Evolutionary conservation across 2,329 filamentous ascomycete genomes (phyloP), one percentile per base, ranked within the genome.

Genomic region (Plenodomus tracheiphilus): DNA sequence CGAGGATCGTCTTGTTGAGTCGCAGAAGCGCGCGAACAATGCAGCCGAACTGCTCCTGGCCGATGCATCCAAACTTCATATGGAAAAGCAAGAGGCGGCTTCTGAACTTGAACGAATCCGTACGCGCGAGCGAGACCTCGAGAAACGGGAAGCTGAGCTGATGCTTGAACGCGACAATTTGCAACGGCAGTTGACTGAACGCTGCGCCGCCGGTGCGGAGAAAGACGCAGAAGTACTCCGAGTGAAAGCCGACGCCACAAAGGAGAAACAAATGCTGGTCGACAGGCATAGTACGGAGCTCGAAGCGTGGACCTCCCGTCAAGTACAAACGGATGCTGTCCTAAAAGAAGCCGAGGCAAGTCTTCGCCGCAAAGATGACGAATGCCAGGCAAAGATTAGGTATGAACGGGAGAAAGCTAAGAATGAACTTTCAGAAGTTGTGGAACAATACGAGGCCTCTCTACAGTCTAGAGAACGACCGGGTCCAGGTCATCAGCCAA

Each of bases 341-440:
- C 41, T 57, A 5, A 56, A 55, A 17, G 53, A 61, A n/a, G 39
- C 48, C 1, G 49, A 65, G 25, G 54, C 56, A 3, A 56, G 50
- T 19, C 17, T 42, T 11, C 47, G 41, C 13, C 49, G 51, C 3
- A 39, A 49, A n/a, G 46, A 61, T 22, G 41, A 43, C 17, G 49
- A 59, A 19, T 46, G 53, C n/a, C 36, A 44, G 7, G 41, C 43
- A 8, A 57, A 62, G 28, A 30, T 66, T 6, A 47, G 59, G 7
- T 41, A 32, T 5, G 57, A 64, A 35, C 43, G 51, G 32, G 48
- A 59, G 25, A 28, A 11, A 9, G 43, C 42, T 1, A 50, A 51
- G 36, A 40, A 18, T 3, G 43, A 44, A 9, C 9, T 52, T 17
- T 15, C 36, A 11, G 22, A 20, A 10, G 30, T 49, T 15, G 43